These are phyloP conservation scores for Penicillium dipodomyicola DNA, from an alignment of 495 filamentous ascomycete genomes.

Conservation along the genomic window DNA sequence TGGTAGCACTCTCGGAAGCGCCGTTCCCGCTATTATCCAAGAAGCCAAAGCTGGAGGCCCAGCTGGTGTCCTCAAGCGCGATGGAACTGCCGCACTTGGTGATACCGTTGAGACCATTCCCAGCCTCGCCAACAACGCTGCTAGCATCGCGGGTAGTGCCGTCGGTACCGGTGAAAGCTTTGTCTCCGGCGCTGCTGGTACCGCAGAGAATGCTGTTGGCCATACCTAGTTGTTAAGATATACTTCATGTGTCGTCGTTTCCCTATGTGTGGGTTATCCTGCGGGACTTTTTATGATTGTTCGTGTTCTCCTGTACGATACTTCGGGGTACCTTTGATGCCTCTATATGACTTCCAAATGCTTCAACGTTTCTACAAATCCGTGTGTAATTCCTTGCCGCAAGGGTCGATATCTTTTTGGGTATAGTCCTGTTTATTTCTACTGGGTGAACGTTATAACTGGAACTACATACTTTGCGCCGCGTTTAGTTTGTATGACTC, in stretches of 20 bases:
- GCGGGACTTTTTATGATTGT: neutral
- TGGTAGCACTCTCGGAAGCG: no score
- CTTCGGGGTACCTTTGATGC: slow-evolving; percentile 14
- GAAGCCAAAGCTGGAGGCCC: neutral
- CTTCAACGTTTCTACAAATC: neutral
- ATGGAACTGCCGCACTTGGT: no score
- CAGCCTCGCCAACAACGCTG: no score
- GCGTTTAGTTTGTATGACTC: neutral
- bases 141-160: no score
- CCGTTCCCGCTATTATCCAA: no score
- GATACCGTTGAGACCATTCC: no score
- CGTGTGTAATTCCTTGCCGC: neutral
- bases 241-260: slow-evolving; percentile 9
- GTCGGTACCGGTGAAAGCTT: slow-evolving; percentile 15
- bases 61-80: no score
- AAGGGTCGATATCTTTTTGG: neutral
- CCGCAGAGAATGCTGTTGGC: slow-evolving; percentile 14
- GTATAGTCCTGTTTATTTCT: neutral
- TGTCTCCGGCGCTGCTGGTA: slow-evolving; percentile 14
- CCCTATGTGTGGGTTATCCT: neutral
- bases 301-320: slow-evolving; percentile 16
- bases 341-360: slow-evolving; percentile 3
- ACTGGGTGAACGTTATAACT: neutral
- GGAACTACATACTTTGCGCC: no score
- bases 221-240: neutral